Evolutionary conservation across 352 stramenopile genomes (phyloP).

Genomic region (Pythium scleroteichum): DNA sequence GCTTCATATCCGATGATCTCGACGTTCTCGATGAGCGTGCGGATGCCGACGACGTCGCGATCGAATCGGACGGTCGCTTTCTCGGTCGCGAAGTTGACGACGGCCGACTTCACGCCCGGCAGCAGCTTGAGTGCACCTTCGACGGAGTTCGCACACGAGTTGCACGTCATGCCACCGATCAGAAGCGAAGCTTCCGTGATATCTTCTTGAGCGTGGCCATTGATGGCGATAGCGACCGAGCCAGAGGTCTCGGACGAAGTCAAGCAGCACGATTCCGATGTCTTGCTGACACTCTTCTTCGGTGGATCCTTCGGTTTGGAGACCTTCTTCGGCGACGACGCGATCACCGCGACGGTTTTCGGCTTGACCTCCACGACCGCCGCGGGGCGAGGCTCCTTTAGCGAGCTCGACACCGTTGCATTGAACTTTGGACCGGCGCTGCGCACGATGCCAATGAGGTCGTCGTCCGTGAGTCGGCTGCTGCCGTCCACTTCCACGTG

Average conservation of each 20-base stretch:
- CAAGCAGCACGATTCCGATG: slow-evolving; percentile 18
- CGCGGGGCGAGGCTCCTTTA: not conserved
- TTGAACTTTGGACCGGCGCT: slow-evolving; percentile 60
- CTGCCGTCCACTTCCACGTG: slow-evolving; percentile 54
- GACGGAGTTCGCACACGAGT: slow-evolving; percentile 90
- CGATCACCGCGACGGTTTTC: slow-evolving; percentile 19
- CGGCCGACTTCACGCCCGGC: slow-evolving; percentile 70
- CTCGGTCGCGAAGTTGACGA: slow-evolving; percentile 89
- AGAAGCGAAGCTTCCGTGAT: slow-evolving; percentile 66
- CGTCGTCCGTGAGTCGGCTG: slow-evolving; percentile 47
- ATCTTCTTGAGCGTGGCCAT: slow-evolving; percentile 34
- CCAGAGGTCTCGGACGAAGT: not conserved
- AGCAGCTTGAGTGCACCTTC: slow-evolving; percentile 81
- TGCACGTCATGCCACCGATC: slow-evolving; percentile 91
- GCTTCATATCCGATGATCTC: slow-evolving; percentile 91
- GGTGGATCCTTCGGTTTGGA: slow-evolving; percentile 12
- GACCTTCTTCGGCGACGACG: slow-evolving; percentile 23
- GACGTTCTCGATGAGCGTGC: slow-evolving; percentile 86
- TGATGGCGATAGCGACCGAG: slow-evolving; percentile 12
- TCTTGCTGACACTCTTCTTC: not conserved
- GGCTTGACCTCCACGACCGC: slow-evolving; percentile 20
- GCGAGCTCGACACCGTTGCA: slow-evolving; percentile 34
- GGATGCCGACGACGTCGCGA: slow-evolving; percentile 70
- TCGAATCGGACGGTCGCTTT: slow-evolving; percentile 80
- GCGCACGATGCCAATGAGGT: slow-evolving; percentile 62